Evolutionary conservation across 768 basidiomycete genomes (phyloP).

Genomic region (Udeniomyces megalosporus): DNA sequence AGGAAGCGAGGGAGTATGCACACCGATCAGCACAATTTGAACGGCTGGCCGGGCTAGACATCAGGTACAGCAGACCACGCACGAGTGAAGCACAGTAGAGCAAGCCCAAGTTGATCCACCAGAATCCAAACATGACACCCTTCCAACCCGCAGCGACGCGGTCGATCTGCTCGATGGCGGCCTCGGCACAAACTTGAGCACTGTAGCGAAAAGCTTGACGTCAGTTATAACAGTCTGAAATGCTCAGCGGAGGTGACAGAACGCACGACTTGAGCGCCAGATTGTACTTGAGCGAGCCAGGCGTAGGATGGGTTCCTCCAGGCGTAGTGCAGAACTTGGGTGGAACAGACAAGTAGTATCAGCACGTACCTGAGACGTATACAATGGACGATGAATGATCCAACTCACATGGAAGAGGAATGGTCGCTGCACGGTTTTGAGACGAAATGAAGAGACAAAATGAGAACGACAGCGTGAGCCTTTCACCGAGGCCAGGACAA

Average conservation of each 20-base stretch:
- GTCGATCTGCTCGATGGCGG: neutral
- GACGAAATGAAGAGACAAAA: neutral
- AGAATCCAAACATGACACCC: neutral
- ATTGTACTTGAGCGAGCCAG: conserved; percentile 12
- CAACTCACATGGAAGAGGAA: conserved; percentile 7
- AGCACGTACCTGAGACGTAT: too few species aligned
- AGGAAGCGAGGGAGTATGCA: neutral
- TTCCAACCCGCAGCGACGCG: neutral
- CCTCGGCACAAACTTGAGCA: neutral
- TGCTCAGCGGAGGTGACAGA: neutral
- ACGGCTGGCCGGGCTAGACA: too few species aligned
- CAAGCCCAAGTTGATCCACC: conserved; percentile 5
- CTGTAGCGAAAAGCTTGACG: neutral
- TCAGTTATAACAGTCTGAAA: neutral
- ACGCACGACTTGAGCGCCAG: conserved; percentile 7
- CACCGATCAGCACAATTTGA: too few species aligned
- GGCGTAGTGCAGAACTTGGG: conserved; percentile 14
- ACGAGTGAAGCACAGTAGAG: conserved; percentile 7
- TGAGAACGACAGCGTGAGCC: too few species aligned
- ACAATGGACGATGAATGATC: neutral
- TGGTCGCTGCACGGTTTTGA: neutral
- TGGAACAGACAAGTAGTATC: neutral
- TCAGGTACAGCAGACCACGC: too few species aligned
- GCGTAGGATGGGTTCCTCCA: conserved; percentile 5
- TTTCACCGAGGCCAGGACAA: too few species aligned